Conservation (phyloP, 441 rosid species). For the Erodium trifolium region DNA sequence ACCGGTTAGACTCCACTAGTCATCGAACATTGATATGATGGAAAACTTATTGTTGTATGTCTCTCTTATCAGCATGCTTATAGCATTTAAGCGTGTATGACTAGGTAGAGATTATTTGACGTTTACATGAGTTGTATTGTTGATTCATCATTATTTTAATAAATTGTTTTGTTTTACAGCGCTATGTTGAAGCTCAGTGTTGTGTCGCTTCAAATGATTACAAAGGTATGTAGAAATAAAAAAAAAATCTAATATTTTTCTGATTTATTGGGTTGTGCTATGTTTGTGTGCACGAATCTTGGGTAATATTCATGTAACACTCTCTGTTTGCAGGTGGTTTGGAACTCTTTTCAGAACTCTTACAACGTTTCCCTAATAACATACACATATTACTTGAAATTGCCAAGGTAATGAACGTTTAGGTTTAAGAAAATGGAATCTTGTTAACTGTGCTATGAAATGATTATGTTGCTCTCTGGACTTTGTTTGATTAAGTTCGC, state of each 20-base stretch:
- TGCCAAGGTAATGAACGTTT: constrained; percentile 56
- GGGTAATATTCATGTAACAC: constrained; percentile 10
- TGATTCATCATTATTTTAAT: constrained; percentile 10
- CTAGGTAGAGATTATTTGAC: not conserved
- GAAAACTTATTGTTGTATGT: no score
- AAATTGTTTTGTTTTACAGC: constrained; percentile 42
- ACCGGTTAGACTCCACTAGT: no score
- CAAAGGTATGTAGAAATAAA: constrained; percentile 42
- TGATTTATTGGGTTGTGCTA: constrained; percentile 8
- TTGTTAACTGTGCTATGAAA: not conserved
- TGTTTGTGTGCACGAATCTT: constrained; percentile 1
- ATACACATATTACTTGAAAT: constrained; percentile 81
- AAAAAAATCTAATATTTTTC: not conserved
- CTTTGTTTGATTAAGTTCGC: not conserved
- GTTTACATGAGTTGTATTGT: constrained; percentile 5
- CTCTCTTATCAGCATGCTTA: not conserved
- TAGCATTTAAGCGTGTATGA: not conserved
- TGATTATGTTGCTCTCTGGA: not conserved
- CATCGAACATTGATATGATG: no score
- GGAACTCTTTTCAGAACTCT: constrained; percentile 72
- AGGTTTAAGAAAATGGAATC: not conserved
- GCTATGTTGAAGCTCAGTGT: constrained; percentile 93
- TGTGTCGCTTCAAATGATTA: constrained; percentile 86
- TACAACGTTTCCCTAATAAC: constrained; percentile 81
- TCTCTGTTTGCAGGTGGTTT: constrained; percentile 56